Conservation (phyloP, 2,329 filamentous ascomycete species). For the Ophiocordyceps camponoti-saundersi region DNA sequence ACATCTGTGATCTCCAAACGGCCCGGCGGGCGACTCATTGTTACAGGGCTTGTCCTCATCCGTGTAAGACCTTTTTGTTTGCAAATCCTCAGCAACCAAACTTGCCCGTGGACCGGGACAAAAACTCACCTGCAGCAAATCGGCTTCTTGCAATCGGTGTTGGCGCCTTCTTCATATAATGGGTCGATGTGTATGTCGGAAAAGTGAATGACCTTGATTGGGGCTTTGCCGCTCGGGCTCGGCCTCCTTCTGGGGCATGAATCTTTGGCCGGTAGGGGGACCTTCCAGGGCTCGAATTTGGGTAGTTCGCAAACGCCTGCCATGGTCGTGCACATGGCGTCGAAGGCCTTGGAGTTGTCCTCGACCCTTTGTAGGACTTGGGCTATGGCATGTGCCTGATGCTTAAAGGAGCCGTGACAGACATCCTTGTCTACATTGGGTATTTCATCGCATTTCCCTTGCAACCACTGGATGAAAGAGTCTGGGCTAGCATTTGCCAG, state of each 20-base stretch:
- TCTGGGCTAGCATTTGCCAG: no score
- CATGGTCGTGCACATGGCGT: conserved; percentile 33
- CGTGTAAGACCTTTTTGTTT: conserved; percentile 24
- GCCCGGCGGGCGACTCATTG: conserved; percentile 30
- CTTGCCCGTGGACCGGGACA: background rate
- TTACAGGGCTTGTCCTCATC: conserved; percentile 27
- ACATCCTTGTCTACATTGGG: conserved; percentile 21
- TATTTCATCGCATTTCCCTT: no score
- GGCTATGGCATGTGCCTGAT: conserved; percentile 36
- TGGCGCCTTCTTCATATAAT: conserved; percentile 34
- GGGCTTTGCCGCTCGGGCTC: conserved; percentile 22
- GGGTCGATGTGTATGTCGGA: conserved; percentile 43
- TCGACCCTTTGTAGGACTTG: conserved; percentile 27
- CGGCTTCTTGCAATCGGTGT: conserved; percentile 36
- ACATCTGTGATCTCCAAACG: conserved; percentile 34
- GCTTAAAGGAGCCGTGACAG: conserved; percentile 31
- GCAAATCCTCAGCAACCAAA: background rate
- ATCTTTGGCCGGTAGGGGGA: conserved; percentile 17
- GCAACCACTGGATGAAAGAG: no score
- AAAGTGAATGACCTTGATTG: conserved; percentile 39
- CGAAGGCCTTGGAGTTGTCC: conserved; percentile 29
- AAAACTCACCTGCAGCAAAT: conserved; percentile 35
- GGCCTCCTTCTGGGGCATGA: conserved; percentile 24
- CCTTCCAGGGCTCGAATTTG: conserved; percentile 20
- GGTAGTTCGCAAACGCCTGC: conserved; percentile 36